Conservation (phyloP, 441 rosid species). For the Capsella rubella region DNA sequence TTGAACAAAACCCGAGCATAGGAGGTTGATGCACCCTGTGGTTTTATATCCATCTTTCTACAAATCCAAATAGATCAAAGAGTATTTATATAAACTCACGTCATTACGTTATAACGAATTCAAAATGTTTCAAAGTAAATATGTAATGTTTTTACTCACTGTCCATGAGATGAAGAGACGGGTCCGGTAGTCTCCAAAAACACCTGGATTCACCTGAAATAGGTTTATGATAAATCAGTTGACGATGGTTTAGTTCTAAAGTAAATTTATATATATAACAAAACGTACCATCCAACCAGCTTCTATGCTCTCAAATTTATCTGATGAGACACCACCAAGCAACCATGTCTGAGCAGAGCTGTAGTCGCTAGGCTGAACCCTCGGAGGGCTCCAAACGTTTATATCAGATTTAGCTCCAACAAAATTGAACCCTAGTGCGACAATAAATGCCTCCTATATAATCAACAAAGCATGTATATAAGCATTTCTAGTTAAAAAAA, state of each 20-base stretch:
- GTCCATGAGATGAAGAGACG: slow-evolving; percentile 74
- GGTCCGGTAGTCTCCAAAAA: slow-evolving; percentile 65
- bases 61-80: slow-evolving; percentile 15
- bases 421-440: slow-evolving; percentile 58
- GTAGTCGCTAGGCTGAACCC: slow-evolving; percentile 65
- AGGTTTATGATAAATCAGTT: background rate
- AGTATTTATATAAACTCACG: background rate
- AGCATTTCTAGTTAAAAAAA: background rate
- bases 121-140: background rate
- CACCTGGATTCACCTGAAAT: slow-evolving; percentile 71
- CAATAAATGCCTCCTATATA: slow-evolving; percentile 59
- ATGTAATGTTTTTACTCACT: slow-evolving; percentile 48
- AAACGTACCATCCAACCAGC: slow-evolving; percentile 77
- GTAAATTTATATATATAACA: background rate
- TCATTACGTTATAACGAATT: background rate
- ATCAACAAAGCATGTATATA: slow-evolving; percentile 9
- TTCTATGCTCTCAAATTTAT: slow-evolving; percentile 60
- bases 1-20: slow-evolving; percentile 83
- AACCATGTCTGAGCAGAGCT: slow-evolving; percentile 59
- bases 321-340: slow-evolving; percentile 50
- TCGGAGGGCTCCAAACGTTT: slow-evolving; percentile 68
- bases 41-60: slow-evolving; percentile 59
- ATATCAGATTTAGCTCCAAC: slow-evolving; percentile 69
- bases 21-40: slow-evolving; percentile 80
- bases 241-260: background rate